Conservation (phyloP, 2,329 filamentous ascomycete genomes). For the Dactylonectria estremocensis region DNA sequence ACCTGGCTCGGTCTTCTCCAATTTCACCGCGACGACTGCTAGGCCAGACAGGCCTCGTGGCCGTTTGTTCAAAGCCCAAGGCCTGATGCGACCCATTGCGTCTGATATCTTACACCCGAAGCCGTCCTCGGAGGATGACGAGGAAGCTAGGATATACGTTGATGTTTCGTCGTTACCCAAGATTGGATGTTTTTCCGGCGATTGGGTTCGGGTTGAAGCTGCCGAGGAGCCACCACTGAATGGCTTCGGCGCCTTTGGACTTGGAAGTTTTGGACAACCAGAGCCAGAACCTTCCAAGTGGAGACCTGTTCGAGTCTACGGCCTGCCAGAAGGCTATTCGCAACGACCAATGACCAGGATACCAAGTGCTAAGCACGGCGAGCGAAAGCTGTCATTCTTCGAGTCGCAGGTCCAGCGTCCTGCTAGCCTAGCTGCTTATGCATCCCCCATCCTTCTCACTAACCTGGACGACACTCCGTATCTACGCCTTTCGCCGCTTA, state of each 20-base stretch:
- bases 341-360: conserved; percentile 74
- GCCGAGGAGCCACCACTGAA: conserved; percentile 80
- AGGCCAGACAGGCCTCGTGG: conserved; percentile 80
- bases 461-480: conserved; percentile 87
- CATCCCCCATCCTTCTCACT: conserved; percentile 88
- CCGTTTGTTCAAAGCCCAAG: conserved; percentile 88
- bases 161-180: conserved; percentile 88
- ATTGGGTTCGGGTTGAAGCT: conserved; percentile 91
- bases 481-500: conserved; percentile 82
- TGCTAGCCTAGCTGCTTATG: conserved; percentile 75
- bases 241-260: conserved; percentile 76
- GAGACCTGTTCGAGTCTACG: conserved; percentile 91
- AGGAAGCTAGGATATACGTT: conserved; percentile 91
- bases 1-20: conserved; percentile 91
- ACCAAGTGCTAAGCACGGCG: conserved; percentile 67
- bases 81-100: conserved; percentile 79
- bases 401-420: conserved; percentile 77
- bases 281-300: conserved; percentile 76
- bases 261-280: conserved; percentile 71
- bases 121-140: conserved; percentile 83
- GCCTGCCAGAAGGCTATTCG: conserved; percentile 83
- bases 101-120: conserved; percentile 88
- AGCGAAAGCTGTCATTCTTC: conserved; percentile 73
- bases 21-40: conserved; percentile 87
- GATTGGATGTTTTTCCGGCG: conserved; percentile 96